Evolutionary conservation across 1,139 yeast genomes (phyloP), one percentile per base, ranked within the genome.

Genomic region (Candida glucosophila): DNA sequence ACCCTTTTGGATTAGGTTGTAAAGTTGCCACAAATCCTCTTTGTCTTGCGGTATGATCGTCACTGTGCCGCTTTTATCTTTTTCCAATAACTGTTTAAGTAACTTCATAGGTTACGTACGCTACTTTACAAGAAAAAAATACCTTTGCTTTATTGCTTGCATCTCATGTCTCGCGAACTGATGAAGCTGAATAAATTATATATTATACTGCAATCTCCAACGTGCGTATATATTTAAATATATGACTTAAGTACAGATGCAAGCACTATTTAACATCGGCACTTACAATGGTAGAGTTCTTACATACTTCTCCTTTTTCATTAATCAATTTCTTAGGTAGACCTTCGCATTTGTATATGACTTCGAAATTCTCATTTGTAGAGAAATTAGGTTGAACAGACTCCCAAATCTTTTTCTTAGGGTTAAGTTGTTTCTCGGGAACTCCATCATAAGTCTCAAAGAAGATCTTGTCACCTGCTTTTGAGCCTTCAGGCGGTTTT

Each of bases 351-450:
- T 78, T 78, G 67, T 72, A 88, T 34, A 83, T 70, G 24, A 88
- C 95, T 49, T 82, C 83, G 33, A 78, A 69, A 27, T 61, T 58
- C 22, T 75, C 92, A 41, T 66, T 76, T 23, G 97, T 88, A 32
- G 90, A 63, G 68, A 90, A 88, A 33, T 70, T 67, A 27, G 96
- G 97, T 66, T 92, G 98, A 39, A 83, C 67, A 28, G 88, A 70
- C 68, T 92, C 99, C 90, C 95, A 92, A 37, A 90, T 68, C 73
- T 92, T 92, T 81, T 90, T 92, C 77, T 92, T 92, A 43, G 99
- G 98, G 63, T 90, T 88, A 57, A 92, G 69, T 51, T 79, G 92
- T 51, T 85, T 74, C 58, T 86, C 94, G 39, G 99, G 98, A 30
- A 71, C 73, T 36, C 83, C 83, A 45, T 85, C 78, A 54, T 65